Evolutionary conservation across 164 flowering plant genomes (phyloP), one percentile per base, ranked within the genome.

Genomic region (Macadamia tetraphylla): DNA sequence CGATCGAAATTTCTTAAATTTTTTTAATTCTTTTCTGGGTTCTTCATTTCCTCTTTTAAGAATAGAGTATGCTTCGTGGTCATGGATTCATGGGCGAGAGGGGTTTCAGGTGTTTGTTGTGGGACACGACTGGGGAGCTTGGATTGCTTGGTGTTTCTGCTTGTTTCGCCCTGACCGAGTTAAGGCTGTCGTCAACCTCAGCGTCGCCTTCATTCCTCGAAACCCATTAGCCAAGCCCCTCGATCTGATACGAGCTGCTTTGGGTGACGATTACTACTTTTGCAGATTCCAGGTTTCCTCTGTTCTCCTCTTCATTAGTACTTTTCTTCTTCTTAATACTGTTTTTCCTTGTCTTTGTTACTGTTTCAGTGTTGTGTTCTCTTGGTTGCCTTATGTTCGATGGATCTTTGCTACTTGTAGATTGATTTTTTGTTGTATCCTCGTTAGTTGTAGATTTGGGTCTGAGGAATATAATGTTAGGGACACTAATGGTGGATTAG

Each of bases 111-210:
- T 87, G 43, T 87, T 87, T 66, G 86, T 90, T 29, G 98, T 90
- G 15, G 96, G 83, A 0, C 94, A 90, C 58, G 96, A 92, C 64
- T 90, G 90, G 94, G 98, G 98, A 0, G 94, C 98, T 0, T 0
- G 66, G 13, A 63, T 89, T 2, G 92, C 89, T 17, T 92, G 98
- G 98, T 12, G 69, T 53, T 67, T 92, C 18, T 82, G 89, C 71
- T 59, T 85, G 74, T 81, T 74, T 49, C 70, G 98, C 6, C 96
- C 98, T 1, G 98, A 92, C 66, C 73, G 77, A 44, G 88, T 90
- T n/a, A 86, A 80, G 77, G 98, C 94, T n/a, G 60, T 92, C 81
- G 87, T 92, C 42, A 86, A 77, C 43, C 17, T 85, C 74, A 86
- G 94, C 69, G 89, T 89, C 7, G 65, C 60, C 3, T 89, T 78